A percentile compares a stretch with the other conserved stretches of the same genome.
Evolutionary conservation across 441 rosid species (phyloP).

Genomic region (Oxalis stricta): DNA sequence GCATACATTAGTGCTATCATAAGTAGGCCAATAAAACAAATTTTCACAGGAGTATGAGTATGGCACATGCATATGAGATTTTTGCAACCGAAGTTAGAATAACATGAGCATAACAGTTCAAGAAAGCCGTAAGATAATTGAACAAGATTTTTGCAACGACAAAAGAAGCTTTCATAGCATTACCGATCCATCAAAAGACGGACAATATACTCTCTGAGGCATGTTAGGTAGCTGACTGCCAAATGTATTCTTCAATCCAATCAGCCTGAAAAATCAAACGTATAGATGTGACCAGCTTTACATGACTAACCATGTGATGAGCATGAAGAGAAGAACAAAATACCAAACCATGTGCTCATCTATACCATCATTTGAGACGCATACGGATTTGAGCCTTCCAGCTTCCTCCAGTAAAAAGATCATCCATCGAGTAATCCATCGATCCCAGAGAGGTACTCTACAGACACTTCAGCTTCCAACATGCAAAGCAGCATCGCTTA

Average conservation of each 20-base stretch:
- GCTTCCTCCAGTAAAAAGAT: no score
- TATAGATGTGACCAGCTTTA: no score
- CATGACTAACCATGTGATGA: background rate
- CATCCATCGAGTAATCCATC: no score
- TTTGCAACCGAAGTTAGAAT: background rate
- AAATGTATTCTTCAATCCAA: slow-evolving; percentile 96
- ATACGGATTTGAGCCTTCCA: no score
- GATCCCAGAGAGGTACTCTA: no score
- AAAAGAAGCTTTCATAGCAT: slow-evolving; percentile 2
- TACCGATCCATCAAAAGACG: slow-evolving; percentile 99
- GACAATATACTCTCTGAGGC: slow-evolving; percentile 98
- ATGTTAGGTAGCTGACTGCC: slow-evolving; percentile 94
- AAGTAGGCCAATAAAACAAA: background rate
- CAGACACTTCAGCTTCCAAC: no score
- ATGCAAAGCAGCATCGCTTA: no score
- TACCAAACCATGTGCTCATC: slow-evolving; percentile 89
- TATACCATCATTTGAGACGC: no score
- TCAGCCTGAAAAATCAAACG: slow-evolving; percentile 52
- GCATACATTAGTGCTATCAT: background rate
- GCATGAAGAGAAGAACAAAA: slow-evolving; percentile 13
- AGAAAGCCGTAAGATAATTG: background rate
- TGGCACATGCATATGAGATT: no score
- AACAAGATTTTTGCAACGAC: background rate
- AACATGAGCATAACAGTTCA: background rate
- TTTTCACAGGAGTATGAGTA: no score